phyloP scores from a whole-genome alignment of 495 filamentous ascomycete species.

The Cercophora samala region DNA sequence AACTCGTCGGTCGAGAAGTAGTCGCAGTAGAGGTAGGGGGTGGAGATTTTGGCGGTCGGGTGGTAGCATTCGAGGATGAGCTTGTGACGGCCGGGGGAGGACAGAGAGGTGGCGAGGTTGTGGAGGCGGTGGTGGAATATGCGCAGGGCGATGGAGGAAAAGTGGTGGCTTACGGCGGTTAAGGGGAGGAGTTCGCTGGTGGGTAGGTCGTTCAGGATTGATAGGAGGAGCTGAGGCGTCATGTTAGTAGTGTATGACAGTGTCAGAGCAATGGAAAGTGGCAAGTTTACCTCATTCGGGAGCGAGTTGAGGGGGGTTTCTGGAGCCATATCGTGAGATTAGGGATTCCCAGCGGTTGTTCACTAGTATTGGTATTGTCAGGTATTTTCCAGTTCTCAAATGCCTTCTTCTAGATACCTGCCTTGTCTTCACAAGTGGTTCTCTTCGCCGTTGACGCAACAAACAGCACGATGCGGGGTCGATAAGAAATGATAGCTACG shows the following conservation, averaged over 20 bases:
- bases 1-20: slow-evolving; percentile 59
- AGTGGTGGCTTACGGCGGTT: slow-evolving; percentile 58
- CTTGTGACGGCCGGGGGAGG: slow-evolving; percentile 47
- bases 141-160: slow-evolving; percentile 64
- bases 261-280: background rate
- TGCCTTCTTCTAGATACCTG: background rate
- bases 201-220: slow-evolving; percentile 59
- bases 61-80: slow-evolving; percentile 77
- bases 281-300: slow-evolving; percentile 37
- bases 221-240: slow-evolving; percentile 58
- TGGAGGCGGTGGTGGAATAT: slow-evolving; percentile 62
- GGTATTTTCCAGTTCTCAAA: background rate
- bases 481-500: background rate
- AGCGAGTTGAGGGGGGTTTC: slow-evolving; percentile 36
- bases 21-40: slow-evolving; percentile 65
- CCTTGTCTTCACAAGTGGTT: background rate
- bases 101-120: slow-evolving; percentile 50
- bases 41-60: slow-evolving; percentile 63
- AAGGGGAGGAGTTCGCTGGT: slow-evolving; percentile 60
- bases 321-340: slow-evolving; percentile 23
- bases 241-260: slow-evolving; percentile 7
- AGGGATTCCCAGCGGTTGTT: too few species aligned
- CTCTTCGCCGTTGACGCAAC: background rate
- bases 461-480: background rate
- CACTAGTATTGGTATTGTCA: background rate